phyloP scores from a whole-genome alignment of 345 rosid genomes.

The Linum lewisii region DNA sequence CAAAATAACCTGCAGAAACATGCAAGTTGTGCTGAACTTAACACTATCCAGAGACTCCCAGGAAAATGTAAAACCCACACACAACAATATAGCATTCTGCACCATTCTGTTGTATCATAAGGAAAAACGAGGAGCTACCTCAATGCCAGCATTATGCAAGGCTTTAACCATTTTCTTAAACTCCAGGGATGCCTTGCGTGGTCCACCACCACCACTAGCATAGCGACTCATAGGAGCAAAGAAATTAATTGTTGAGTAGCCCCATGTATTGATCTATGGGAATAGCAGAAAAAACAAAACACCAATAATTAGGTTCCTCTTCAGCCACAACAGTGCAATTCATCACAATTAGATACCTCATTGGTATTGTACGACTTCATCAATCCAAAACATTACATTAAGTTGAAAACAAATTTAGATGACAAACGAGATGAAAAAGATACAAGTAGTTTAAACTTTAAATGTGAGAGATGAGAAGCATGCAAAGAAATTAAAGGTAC shows the following conservation, averaged over 20 bases:
- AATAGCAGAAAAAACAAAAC: constrained; percentile 5
- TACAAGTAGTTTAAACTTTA: too few relatives aligned
- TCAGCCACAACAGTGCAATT: background rate
- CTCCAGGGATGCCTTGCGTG: constrained; percentile 66
- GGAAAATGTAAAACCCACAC: background rate
- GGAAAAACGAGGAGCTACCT: constrained; percentile 36
- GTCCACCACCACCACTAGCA: constrained; percentile 80
- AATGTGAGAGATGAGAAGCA: too few relatives aligned
- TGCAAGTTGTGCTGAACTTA: constrained; percentile 7
- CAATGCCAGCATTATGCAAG: constrained; percentile 82
- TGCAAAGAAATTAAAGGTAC: too few relatives aligned
- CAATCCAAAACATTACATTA: too few relatives aligned
- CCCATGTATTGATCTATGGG: constrained; percentile 85
- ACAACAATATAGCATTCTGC: background rate
- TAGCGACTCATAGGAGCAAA: constrained; percentile 96
- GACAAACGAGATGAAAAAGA: too few relatives aligned
- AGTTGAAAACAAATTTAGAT: too few relatives aligned
- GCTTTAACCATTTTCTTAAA: constrained; percentile 94
- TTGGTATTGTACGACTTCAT: too few relatives aligned
- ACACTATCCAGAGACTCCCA: background rate
- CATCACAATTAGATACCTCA: background rate
- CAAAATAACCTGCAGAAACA: constrained; percentile 59
- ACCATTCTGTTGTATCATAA: background rate
- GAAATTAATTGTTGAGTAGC: constrained; percentile 93
- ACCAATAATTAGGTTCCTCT: too few relatives aligned